A percentile compares a stretch with the other conserved stretches of the same genome.
phyloP scores from a whole-genome alignment of 257 asterid genomes.

The Thymus mandschuricus region DNA sequence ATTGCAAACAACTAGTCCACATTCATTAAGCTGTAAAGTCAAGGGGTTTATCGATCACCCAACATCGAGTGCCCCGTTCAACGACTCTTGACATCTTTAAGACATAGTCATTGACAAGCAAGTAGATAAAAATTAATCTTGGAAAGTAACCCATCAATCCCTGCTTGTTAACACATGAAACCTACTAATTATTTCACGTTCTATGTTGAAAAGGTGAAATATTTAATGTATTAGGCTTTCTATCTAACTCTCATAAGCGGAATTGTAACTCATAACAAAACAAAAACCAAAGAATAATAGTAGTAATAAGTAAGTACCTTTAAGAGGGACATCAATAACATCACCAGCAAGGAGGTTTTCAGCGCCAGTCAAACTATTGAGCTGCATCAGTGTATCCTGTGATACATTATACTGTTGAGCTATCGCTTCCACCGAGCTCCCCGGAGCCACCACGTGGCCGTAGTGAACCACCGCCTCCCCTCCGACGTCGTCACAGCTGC shows the following conservation, averaged over 20 bases:
- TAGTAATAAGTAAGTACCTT: conserved; percentile 40
- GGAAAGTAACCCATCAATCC: not conserved
- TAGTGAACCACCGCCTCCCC: conserved; percentile 76
- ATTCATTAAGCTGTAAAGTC: not conserved
- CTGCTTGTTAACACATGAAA: not conserved
- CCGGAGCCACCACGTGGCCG: conserved; percentile 59
- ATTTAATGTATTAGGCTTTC: not conserved
- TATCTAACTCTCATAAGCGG: not conserved
- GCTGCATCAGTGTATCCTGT: conserved; percentile 47
- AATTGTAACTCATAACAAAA: not conserved
- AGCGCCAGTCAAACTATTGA: conserved; percentile 57
- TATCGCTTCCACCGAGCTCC: conserved; percentile 57
- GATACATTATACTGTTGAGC: conserved; percentile 57
- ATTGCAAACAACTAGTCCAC: not conserved
- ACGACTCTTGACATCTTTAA: not conserved
- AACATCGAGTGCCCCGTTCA: not conserved
- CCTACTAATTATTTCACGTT: not conserved
- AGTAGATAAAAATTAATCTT: conserved; percentile 2
- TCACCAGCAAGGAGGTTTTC: conserved; percentile 49
- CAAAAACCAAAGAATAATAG: not conserved
- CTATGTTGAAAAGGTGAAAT: not conserved
- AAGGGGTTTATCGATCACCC: not conserved
- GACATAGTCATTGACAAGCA: not conserved
- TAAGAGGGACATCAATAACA: conserved; percentile 82
- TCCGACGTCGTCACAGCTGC: conserved; percentile 78